Evolutionary conservation across 257 asterid species (phyloP).

Genomic region (Scutellaria galericulata): DNA sequence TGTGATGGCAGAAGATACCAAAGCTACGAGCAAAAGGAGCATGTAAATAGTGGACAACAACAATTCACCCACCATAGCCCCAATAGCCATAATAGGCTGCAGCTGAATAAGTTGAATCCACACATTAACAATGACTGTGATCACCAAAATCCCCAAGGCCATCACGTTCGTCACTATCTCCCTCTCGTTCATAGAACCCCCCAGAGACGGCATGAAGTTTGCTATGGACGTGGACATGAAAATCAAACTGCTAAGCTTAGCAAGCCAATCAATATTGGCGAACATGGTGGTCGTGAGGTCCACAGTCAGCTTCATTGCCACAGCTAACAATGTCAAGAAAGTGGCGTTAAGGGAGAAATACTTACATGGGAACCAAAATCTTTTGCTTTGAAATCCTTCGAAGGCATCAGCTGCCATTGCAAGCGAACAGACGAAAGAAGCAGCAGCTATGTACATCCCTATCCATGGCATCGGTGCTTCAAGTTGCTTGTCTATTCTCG

Average conservation of each 20-base stretch:
- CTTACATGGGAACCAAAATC: conserved; percentile 42
- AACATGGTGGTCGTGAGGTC: conserved; percentile 18
- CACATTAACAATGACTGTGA: conserved; percentile 20
- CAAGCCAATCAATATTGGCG: not conserved
- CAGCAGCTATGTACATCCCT: conserved; percentile 25
- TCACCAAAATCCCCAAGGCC: conserved; percentile 28
- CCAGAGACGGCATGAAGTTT: conserved; percentile 29
- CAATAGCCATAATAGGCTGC: not conserved
- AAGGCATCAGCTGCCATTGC: conserved; percentile 32
- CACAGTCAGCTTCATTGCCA: conserved; percentile 37
- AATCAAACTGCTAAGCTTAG: not conserved
- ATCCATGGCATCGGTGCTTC: not conserved
- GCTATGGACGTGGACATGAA: conserved; percentile 25
- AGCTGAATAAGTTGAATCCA: conserved; percentile 5
- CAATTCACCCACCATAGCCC: not conserved
- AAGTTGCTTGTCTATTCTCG: too few relatives aligned
- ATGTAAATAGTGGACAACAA: not conserved
- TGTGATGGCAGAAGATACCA: conserved; percentile 23
- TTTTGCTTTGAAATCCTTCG: conserved; percentile 31
- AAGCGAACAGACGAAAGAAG: conserved; percentile 19
- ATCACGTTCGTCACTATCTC: conserved; percentile 20
- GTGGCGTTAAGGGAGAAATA: conserved; percentile 33
- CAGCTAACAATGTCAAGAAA: conserved; percentile 35
- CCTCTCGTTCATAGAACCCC: conserved; percentile 33
- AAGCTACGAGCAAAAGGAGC: not conserved